phyloP scores from a whole-genome alignment of 1,284 basidiomycete species.

The Pseudomicrostroma phylloplanum region DNA sequence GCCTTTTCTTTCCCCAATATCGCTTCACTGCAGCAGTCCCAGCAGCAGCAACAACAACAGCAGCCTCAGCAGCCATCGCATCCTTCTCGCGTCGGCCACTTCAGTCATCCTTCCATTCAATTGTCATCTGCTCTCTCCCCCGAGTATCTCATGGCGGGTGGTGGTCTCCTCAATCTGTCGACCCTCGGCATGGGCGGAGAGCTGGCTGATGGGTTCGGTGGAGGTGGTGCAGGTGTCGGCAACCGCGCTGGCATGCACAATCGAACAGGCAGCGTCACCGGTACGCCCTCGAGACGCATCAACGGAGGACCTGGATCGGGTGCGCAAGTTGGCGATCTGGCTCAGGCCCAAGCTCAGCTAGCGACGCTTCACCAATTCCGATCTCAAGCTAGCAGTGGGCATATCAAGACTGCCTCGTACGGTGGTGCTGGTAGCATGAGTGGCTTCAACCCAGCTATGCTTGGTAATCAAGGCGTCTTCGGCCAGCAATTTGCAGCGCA shows the following conservation, averaged over 20 bases:
- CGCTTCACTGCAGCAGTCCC: slow-evolving; percentile 7
- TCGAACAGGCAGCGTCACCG: slow-evolving; percentile 15
- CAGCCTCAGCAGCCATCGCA: slow-evolving; percentile 11
- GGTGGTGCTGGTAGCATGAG: slow-evolving; percentile 60
- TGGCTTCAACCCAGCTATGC: slow-evolving; percentile 77
- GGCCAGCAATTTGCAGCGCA: slow-evolving; percentile 59
- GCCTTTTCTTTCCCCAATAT: slow-evolving; percentile 37
- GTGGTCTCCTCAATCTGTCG: slow-evolving; percentile 40
- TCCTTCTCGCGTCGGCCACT: slow-evolving; percentile 20
- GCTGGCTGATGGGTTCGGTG: slow-evolving; percentile 42
- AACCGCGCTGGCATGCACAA: slow-evolving; percentile 20
- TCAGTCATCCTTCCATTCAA: slow-evolving; percentile 43
- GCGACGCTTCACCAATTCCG: slow-evolving; percentile 95
- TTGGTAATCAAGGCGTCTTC: slow-evolving; percentile 57
- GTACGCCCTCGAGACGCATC: slow-evolving; percentile 25
- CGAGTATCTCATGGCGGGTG: slow-evolving; percentile 48
- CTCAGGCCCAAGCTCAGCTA: slow-evolving; percentile 72
- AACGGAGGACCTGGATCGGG: slow-evolving; percentile 23
- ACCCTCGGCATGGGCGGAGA: slow-evolving; percentile 31
- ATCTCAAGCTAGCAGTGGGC: slow-evolving; percentile 62
- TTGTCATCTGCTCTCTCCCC: slow-evolving; percentile 39
- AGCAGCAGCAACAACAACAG: slow-evolving; percentile 5
- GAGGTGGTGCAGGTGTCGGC: slow-evolving; percentile 22
- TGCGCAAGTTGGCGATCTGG: slow-evolving; percentile 44
- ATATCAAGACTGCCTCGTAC: slow-evolving; percentile 94